Base-by-base conservation (phyloP, 768 basidiomycete species). In the Rhodocollybia butyracea region DNA sequence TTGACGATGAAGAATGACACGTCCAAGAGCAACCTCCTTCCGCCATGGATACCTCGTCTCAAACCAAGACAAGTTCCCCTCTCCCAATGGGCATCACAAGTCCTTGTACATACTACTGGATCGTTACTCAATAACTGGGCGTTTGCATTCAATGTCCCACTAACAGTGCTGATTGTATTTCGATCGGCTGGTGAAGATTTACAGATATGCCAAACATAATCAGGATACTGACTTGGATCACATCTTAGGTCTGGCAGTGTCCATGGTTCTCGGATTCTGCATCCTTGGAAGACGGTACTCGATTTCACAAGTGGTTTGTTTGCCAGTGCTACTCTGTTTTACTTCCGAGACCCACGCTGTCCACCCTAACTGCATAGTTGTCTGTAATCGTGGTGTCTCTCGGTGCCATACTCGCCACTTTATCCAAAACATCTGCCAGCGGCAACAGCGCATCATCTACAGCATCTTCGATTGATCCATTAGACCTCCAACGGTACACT, bases 71-170 rank as follows among this genome's bases (percentile, higher is more conserved):
- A 81, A 59, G 87, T 92, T 1, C 91, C 91, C 1, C 55, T 93
- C 4, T 60, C 55, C 3, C 73, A 80, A 58, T 93, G 91, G 91
- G 73, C 78, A 1, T 58, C 83, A 0, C 91, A 92, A 66, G 91
- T 92, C 0, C 62, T 85, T 22, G 75, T 91, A 17, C 74, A 89
- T 55, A 80, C 84, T 3, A 74, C 79, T 12, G 82, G 87, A 32
- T 85, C 86, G 15, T 67, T 92, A 48, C 66, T 94, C 61, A 92
- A 92, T 66, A 93, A 91, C 66, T 86, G 84, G 82, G 89, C 86
- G 1, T 91, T 86, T 64, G 85, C 84, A 0, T 89, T 82, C 66
- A 73, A 84, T 46, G 86, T 93, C 0, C 91, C 90, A 3, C 72
- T 92, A 43, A 83, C 89, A 1, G 71, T 94, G 3, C 82, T 91